Evolutionary conservation across 208 protist genomes (phyloP), one percentile per base, ranked within the genome.

Genomic region (Trypanosoma boissoni): DNA sequence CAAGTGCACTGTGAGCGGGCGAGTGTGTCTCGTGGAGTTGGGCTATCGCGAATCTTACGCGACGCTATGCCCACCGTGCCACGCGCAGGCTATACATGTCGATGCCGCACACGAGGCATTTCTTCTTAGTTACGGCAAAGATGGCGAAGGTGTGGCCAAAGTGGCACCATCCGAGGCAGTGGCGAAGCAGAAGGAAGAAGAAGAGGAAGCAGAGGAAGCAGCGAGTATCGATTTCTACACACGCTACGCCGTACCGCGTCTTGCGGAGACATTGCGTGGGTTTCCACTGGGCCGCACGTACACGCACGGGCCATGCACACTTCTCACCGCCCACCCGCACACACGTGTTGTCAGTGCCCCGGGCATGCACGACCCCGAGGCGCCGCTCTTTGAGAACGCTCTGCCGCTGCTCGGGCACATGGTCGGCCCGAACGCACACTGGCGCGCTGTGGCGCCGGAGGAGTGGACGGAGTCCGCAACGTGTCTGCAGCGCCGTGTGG

Each of bases 211-310:
- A n/a, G 62, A 68, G 41, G 50, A 5, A 20, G 42, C 28, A 20
- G 62, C 44, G 16, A 32, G 54, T 5, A 48, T 68, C 28, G 53
- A 59, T 59, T 68, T 68, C 32, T 68, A 60, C 45, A 27, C 52
- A 32, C 62, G 29, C n/a, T 41, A n/a, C 27, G 56, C 51, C n/a
- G 37, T n/a, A 45, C 62, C 62, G 18, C 43, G 31, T 18, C 14
- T 65, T 8, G 31, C 34, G 9, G 48, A 24, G 14, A 14, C 27
- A 12, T 39, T 39, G 34, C 6, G 12, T 39, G 34, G 34, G 12
- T 6, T 39, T 6, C 34, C 34, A 39, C 6, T 39, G 34, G 8
- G 34, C 8, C 34, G 12, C 34, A 39, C 34, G 34, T 16, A 39
- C 34, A 12, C n/a, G n/a, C n/a, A n/a, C n/a, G n/a, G n/a, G n/a